Conservation (phyloP, 768 basidiomycete species). For the Suillus lakei region DNA sequence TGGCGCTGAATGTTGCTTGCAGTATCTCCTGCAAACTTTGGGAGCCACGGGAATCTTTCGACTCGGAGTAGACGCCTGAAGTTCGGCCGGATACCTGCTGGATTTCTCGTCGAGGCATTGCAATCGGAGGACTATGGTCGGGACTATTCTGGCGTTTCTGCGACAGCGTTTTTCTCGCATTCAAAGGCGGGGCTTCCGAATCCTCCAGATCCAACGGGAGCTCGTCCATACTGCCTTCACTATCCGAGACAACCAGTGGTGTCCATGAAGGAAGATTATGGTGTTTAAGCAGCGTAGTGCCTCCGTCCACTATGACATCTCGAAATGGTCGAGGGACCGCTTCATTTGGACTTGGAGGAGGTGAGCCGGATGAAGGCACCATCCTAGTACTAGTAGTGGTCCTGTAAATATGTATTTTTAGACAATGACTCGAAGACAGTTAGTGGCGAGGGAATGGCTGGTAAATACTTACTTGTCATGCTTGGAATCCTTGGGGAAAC, state of each 20-base stretch:
- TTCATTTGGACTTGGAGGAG: background rate
- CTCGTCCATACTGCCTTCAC: background rate
- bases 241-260: conserved; percentile 1
- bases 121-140: background rate
- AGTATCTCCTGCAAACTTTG: background rate
- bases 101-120: background rate
- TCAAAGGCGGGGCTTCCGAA: background rate
- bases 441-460: background rate
- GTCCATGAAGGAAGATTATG: conserved; percentile 3
- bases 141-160: background rate
- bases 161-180: background rate
- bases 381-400: background rate
- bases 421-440: background rate
- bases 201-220: background rate
- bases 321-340: background rate
- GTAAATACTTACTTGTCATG: background rate
- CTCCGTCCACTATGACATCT: too few species aligned
- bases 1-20: background rate
- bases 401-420: background rate
- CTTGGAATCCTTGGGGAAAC: background rate
- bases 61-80: too few species aligned
- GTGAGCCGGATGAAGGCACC: background rate
- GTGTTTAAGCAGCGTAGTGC: background rate
- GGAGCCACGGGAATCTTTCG: background rate
- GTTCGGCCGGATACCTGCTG: background rate